These are phyloP conservation scores for Solanum clarkiae DNA, from an alignment of 257 asterid species.

Conservation along the genomic window DNA sequence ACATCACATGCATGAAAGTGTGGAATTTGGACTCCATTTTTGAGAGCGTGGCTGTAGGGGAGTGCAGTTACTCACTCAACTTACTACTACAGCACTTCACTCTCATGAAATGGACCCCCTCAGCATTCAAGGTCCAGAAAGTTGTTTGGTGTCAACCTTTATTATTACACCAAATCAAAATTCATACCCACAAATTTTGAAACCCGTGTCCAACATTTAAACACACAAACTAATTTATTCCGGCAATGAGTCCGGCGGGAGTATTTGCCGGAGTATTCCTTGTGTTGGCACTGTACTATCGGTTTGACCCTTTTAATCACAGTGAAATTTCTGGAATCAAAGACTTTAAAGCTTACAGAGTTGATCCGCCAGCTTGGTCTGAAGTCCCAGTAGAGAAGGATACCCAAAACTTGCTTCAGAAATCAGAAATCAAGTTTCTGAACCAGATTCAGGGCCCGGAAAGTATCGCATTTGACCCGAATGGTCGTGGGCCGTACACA, in stretches of 20 bases:
- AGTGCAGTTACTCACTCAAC: background rate
- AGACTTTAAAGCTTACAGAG: slow-evolving; percentile 45
- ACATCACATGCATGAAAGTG: background rate
- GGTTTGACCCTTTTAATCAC: slow-evolving; percentile 70
- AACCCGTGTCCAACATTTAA: background rate
- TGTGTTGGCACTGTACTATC: slow-evolving; percentile 62
- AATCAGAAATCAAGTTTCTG: slow-evolving; percentile 65
- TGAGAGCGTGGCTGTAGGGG: background rate
- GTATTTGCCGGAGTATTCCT: slow-evolving; percentile 37
- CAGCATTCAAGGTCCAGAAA: background rate
- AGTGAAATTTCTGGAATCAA: slow-evolving; percentile 58
- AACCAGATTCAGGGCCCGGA: slow-evolving; percentile 83
- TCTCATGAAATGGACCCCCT: background rate
- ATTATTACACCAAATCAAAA: background rate
- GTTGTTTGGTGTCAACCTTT: background rate
- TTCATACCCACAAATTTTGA: background rate
- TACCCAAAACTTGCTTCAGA: slow-evolving; percentile 54
- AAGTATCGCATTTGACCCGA: slow-evolving; percentile 78
- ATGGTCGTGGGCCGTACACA: slow-evolving; percentile 87
- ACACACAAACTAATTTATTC: background rate
- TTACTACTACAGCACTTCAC: background rate
- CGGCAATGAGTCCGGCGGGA: slow-evolving; percentile 30
- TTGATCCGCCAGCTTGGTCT: slow-evolving; percentile 62
- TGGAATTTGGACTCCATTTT: too few species aligned
- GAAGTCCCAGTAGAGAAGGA: slow-evolving; percentile 49